Conservation (phyloP, 2,329 filamentous ascomycete genomes). For the Fusarium setosum region DNA sequence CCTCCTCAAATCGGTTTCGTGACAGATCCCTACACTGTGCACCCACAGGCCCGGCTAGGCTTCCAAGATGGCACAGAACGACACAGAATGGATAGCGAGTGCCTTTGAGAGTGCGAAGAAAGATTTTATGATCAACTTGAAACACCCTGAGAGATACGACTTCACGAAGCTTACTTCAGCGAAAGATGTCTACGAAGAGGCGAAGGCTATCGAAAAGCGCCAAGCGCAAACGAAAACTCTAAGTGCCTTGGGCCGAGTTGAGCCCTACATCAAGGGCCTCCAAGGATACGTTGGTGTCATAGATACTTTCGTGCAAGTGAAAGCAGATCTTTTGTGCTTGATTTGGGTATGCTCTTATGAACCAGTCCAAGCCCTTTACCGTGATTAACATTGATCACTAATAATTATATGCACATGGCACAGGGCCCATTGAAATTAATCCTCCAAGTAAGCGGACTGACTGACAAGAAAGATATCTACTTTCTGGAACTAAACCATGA, state of each 20-base stretch:
- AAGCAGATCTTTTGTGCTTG: background rate
- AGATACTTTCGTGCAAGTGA: background rate
- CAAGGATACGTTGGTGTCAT: background rate
- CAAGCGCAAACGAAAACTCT: background rate
- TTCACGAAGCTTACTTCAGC: background rate
- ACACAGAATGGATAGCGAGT: no score
- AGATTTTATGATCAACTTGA: background rate
- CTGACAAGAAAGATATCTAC: no score
- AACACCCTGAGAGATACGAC: background rate
- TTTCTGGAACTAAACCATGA: no score
- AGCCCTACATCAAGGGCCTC: background rate
- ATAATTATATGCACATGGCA: no score
- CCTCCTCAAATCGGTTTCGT: no score
- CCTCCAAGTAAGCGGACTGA: no score
- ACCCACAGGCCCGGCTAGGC: no score
- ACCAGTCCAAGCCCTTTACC: no score
- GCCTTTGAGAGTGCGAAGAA: background rate
- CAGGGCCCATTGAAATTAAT: no score
- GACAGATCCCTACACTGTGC: no score
- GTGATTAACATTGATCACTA: no score
- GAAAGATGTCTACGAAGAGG: background rate
- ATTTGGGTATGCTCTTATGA: constrained; percentile 12
- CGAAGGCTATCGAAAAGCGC: background rate
- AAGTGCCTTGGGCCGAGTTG: background rate
- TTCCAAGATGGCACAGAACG: no score